Evolutionary conservation across 345 rosid genomes (phyloP).

Genomic region (Psidium friedrichsthalianum): DNA sequence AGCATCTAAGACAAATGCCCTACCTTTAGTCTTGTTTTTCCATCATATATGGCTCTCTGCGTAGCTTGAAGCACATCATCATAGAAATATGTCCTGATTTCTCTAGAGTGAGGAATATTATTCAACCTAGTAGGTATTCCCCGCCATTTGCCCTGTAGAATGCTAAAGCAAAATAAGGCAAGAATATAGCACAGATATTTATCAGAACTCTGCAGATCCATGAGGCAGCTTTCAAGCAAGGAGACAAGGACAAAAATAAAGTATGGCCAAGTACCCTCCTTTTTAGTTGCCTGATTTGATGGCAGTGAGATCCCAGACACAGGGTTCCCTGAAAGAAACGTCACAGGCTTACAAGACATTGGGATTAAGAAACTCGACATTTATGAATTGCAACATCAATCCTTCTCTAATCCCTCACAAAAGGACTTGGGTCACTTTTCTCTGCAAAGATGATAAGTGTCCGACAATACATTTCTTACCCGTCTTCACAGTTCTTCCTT

Average conservation of each 20-base stretch:
- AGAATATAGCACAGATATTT: constrained; percentile 5
- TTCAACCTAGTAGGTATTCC: constrained; percentile 93
- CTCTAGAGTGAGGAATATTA: constrained; percentile 92
- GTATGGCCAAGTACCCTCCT: constrained; percentile 25
- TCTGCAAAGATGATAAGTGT: background rate
- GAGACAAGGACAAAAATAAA: background rate
- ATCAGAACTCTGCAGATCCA: background rate
- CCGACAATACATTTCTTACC: background rate
- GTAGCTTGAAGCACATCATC: constrained; percentile 80
- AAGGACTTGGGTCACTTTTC: background rate
- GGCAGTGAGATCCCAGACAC: background rate
- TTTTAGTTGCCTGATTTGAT: constrained; percentile 17
- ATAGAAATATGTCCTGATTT: constrained; percentile 80
- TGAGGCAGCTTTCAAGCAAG: background rate
- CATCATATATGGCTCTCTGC: constrained; percentile 57
- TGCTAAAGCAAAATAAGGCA: constrained; percentile 23
- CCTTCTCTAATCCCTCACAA: background rate
- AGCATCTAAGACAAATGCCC: background rate
- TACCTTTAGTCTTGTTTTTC: constrained; percentile 69
- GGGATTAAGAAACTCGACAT: background rate
- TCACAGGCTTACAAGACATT: background rate
- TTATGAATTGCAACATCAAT: background rate
- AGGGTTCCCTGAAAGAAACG: background rate
- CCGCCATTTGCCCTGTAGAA: constrained; percentile 72
- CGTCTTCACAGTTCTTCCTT: background rate